Base-by-base conservation (phyloP, 768 basidiomycete genomes). In the Brasilioporus rufonigricans region DNA sequence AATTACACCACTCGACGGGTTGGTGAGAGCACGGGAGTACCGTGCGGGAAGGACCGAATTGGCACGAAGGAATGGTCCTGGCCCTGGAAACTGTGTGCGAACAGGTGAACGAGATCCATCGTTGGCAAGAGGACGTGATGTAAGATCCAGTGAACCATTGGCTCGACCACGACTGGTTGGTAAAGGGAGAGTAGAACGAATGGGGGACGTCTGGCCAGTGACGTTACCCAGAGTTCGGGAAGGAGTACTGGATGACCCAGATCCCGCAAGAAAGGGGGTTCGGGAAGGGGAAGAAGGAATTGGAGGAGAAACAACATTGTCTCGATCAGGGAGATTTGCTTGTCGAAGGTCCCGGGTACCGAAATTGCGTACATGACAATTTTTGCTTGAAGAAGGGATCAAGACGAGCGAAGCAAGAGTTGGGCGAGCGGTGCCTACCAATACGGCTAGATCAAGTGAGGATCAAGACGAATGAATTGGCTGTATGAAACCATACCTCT, bases 281-380 rank as follows among this genome's bases (percentile, higher is more conserved):
- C 63, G 61, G 14, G 61, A 58, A 41, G 75, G 69, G 46, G 75
- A 62, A 11, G 69, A 57, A 7, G 68, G 57, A 14, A 60, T 65
- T n/a, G 72, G 71, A 36, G 74, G 60, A 36, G 65, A 60, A 58
- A 66, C 63, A 66, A 62, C 49, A 21, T 76, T 76, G 32, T 74
- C 71, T 59, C 73, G 70, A 56, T 81, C 68, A 24, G 86, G 83
- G 11, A 88, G 80, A 65, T 89, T 88, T 51, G 84, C 85, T 50
- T 85, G 82, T 48, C 88, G 81, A 31, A 90, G 78, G 63, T 89
- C 83, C 50, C 80, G 78, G 10, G 87, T 91, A 21, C 89, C 91
- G 61, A 93, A 94, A 59, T 76, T 81, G 76, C 85, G 88, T 49
- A 83, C 66, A 66, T 95, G 91, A 63, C 93, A 95, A 44, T 77